Evolutionary conservation across 345 rosid genomes (phyloP).

Genomic region (Citrus inodora): DNA sequence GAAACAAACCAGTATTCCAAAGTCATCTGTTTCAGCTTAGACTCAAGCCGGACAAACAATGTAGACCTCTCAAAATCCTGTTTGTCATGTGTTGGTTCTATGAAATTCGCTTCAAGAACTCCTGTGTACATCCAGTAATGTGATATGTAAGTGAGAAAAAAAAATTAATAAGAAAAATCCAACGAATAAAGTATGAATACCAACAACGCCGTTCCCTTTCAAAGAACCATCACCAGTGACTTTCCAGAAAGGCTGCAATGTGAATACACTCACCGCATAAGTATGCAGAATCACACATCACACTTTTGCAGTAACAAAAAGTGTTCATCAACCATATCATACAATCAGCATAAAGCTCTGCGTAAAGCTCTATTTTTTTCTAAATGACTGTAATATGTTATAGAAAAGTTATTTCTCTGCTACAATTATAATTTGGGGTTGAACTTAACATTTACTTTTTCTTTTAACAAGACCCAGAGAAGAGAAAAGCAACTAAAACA

Average conservation of each 20-base stretch:
- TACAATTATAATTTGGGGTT: background rate
- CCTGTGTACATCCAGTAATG: constrained; percentile 42
- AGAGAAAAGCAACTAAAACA: background rate
- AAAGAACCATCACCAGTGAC: constrained; percentile 51
- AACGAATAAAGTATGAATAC: constrained; percentile 37
- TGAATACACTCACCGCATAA: constrained; percentile 21
- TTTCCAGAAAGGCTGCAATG: constrained; percentile 88
- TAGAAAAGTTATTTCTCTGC: background rate
- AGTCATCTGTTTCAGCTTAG: constrained; percentile 63
- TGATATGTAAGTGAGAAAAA: constrained; percentile 12
- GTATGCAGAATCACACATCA: constrained; percentile 9
- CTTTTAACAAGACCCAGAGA: background rate
- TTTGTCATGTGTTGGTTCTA: constrained; percentile 97
- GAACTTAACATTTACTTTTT: background rate
- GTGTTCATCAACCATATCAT: background rate
- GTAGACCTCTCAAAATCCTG: constrained; percentile 96
- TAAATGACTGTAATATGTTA: background rate
- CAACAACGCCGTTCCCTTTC: constrained; percentile 72
- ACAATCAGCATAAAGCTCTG: background rate
- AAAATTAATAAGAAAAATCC: constrained; percentile 9
- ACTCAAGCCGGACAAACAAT: constrained; percentile 64
- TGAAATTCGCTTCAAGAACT: constrained; percentile 92
- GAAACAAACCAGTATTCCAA: constrained; percentile 70
- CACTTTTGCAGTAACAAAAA: background rate
- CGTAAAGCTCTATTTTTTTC: background rate